Conservation (phyloP, 2,329 filamentous ascomycete species). For the Ceratocystis albifundus region DNA sequence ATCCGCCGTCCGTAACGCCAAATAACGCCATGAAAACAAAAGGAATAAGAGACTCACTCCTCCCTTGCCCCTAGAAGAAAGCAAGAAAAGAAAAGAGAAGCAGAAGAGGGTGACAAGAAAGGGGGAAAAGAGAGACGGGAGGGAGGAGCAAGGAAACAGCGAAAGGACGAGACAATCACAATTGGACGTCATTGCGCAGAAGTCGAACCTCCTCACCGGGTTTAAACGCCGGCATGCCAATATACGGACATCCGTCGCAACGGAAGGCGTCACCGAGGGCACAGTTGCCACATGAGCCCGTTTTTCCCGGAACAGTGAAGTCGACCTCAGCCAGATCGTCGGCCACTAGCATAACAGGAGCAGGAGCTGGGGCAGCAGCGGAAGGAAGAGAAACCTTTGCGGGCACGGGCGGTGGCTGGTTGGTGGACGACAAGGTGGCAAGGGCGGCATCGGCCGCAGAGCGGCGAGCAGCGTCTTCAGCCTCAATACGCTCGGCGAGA, state of each 20-base stretch:
- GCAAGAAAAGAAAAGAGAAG: background rate
- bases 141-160: background rate
- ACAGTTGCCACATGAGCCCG: constrained; percentile 89
- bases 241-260: constrained; percentile 64
- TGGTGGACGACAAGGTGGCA: constrained; percentile 28
- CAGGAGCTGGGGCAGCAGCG: constrained; percentile 40
- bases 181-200: constrained; percentile 73
- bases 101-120: background rate
- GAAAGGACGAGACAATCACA: constrained; percentile 37
- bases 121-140: background rate
- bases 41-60: background rate
- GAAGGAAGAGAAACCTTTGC: constrained; percentile 22
- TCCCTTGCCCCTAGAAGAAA: constrained; percentile 15
- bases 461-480: constrained; percentile 67
- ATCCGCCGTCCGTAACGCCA: background rate
- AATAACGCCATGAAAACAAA: background rate
- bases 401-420: background rate
- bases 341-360: constrained; percentile 48
- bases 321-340: constrained; percentile 84
- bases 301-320: constrained; percentile 95
- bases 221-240: constrained; percentile 91
- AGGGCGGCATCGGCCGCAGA: constrained; percentile 56
- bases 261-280: constrained; percentile 82
- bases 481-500: constrained; percentile 69
- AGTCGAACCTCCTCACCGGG: constrained; percentile 87